Evolutionary conservation across 2,329 filamentous ascomycete genomes (phyloP).

Genomic region (Tolypocladium inflatum): DNA sequence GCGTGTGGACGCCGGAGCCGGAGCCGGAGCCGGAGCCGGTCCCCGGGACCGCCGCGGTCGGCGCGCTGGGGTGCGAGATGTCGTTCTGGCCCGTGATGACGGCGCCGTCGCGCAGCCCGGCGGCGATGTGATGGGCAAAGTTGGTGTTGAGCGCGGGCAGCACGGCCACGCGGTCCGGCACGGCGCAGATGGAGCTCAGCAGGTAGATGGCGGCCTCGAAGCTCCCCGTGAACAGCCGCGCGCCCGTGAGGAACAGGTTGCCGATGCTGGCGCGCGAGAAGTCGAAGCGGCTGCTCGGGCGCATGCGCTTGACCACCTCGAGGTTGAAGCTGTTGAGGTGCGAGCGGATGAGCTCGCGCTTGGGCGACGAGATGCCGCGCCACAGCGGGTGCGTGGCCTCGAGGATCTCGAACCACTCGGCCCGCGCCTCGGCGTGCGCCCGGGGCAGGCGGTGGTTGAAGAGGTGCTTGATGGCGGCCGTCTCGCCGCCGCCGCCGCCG

Average conservation of each 20-base stretch:
- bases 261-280: constrained; percentile 69
- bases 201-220: constrained; percentile 92
- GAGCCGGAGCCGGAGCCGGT: constrained; percentile 11
- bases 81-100: constrained; percentile 86
- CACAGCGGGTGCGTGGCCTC: constrained; percentile 74
- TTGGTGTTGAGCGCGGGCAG: constrained; percentile 91
- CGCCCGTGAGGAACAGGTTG: constrained; percentile 75
- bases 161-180: constrained; percentile 66
- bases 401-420: constrained; percentile 83
- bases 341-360: constrained; percentile 67
- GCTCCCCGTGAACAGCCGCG: constrained; percentile 80
- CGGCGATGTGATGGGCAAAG: constrained; percentile 90
- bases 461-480: constrained; percentile 65
- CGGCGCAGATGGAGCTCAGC: constrained; percentile 75
- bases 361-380: constrained; percentile 58
- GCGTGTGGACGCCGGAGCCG: constrained; percentile 18
- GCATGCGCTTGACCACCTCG: constrained; percentile 67
- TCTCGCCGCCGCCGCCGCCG: constrained; percentile 46
- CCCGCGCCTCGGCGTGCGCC: constrained; percentile 48
- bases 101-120: constrained; percentile 64
- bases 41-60: constrained; percentile 35
- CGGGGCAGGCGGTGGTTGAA: constrained; percentile 78
- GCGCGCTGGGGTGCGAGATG: constrained; percentile 73
- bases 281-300: constrained; percentile 66
- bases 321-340: constrained; percentile 69